phyloP scores from a whole-genome alignment of 2,329 filamentous ascomycete genomes.

The Neurospora sp. region DNA sequence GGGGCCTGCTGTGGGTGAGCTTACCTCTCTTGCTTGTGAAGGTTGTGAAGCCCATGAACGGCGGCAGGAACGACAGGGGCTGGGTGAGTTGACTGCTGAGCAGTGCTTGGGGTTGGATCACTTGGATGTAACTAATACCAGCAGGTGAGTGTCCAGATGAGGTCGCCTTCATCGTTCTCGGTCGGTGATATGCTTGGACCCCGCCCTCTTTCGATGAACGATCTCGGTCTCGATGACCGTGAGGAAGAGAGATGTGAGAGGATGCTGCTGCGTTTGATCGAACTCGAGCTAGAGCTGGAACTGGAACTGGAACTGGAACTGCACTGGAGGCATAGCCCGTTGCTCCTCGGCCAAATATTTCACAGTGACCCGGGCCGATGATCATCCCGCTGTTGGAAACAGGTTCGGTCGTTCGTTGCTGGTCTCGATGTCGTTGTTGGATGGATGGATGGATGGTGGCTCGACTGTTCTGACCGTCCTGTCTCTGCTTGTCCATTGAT shows the following conservation, averaged over 20 bases:
- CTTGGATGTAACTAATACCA: no score
- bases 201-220: no score
- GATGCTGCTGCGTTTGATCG: not conserved
- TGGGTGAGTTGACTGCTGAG: no score
- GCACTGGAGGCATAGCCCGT: not conserved
- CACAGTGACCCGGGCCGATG: not conserved
- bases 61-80: no score
- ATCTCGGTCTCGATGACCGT: no score
- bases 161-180: no score
- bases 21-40: no score
- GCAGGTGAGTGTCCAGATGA: no score
- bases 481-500: not conserved
- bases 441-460: not conserved
- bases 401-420: not conserved
- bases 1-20: no score
- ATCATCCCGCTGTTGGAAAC: not conserved
- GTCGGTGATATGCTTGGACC: no score
- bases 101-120: no score
- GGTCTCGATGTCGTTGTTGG: not conserved
- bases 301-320: not conserved
- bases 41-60: no score
- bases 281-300: not conserved
- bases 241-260: not conserved
- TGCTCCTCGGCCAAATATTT: not conserved
- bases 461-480: not conserved